Percentiles rank a stretch among this genome's conserved stretches.
Evolutionary conservation across 2,329 filamentous ascomycete species (phyloP).

Genomic region (Xenosphaeropsis pyriputrescens): DNA sequence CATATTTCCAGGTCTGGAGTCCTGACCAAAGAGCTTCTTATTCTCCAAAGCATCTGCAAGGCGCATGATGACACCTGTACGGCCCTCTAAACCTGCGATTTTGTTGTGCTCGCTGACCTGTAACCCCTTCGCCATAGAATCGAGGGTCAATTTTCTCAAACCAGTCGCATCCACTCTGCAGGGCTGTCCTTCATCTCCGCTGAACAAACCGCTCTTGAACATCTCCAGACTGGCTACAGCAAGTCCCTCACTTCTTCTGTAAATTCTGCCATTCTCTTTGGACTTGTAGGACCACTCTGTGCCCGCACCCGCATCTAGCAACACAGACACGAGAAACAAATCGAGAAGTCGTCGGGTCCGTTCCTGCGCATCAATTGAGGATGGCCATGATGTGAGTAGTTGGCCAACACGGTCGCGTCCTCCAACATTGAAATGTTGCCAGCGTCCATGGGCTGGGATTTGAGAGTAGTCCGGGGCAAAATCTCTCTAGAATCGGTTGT

Average conservation of each 20-base stretch:
- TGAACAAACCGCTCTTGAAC: conserved; percentile 89
- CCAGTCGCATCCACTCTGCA: conserved; percentile 82
- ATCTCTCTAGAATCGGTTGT: conserved; percentile 36
- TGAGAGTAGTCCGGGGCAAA: conserved; percentile 51
- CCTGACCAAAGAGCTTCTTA: conserved; percentile 68
- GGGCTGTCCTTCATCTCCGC: conserved; percentile 65
- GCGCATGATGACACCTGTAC: conserved; percentile 63
- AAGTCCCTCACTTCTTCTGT: conserved; percentile 75
- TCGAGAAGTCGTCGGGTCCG: conserved; percentile 63
- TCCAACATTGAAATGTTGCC: conserved; percentile 76
- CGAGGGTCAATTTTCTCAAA: conserved; percentile 57
- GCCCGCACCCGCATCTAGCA: conserved; percentile 80
- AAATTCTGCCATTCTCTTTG: conserved; percentile 70
- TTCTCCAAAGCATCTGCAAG: conserved; percentile 66
- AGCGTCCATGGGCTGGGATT: conserved; percentile 78
- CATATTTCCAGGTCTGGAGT: conserved; percentile 85
- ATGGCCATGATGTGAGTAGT: conserved; percentile 54
- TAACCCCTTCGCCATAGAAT: conserved; percentile 64
- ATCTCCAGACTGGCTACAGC: conserved; percentile 69
- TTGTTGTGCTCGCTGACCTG: conserved; percentile 73
- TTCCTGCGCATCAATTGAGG: conserved; percentile 55
- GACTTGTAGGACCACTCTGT: conserved; percentile 88
- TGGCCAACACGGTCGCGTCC: conserved; percentile 60
- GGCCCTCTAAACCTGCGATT: conserved; percentile 73
- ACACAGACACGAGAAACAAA: conserved; percentile 65